Evolutionary conservation across 805 yeast genomes (phyloP), one percentile per base, ranked within the genome.

Genomic region (Candida vartiovaarae): DNA sequence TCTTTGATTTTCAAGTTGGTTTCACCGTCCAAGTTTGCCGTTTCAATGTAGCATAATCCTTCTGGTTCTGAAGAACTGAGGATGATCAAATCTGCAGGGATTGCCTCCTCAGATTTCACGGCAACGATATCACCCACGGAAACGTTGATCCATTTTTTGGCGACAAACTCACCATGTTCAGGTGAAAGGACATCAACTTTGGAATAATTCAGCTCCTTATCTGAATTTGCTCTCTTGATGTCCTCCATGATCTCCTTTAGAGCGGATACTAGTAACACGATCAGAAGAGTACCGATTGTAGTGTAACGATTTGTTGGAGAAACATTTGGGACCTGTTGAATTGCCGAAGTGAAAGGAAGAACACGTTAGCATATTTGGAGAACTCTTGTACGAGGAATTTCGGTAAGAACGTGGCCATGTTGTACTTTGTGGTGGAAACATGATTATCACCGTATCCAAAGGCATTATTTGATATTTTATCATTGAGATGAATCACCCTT

Each of bases 11-110:
- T 93, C 56, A 93, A 72, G 62, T 93, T 93, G 0, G 99, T 95
- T 63, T 93, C 99, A 45, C 99, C 99, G 64, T 93, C 99, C 53
- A 93, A 70, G 57, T 93, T 93, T 0, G 99, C 96, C 1, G 99
- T 93, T 64, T 93, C 99, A 44, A 95, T 87, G 57, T 93, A 93
- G 62, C 99, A 95, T 48, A 93, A 71, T 3, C 99, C 99, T 64
- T 91, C 98, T 0, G 99, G 99, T 63, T 93, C 99, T 0, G 98
- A 91, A 1, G 97, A 88, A 25, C 93, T 80, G 31, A 93, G 61
- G 15, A 95, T 64, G 15, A 91, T 71, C 44, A 93, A 57, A 67
- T 93, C 99, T 0, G 99, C 98, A 0, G 99, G 99, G 45, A 93
- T 76, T 0, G 95, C 82, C 49, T 91, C 95, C 56, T 88, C 97